phyloP scores from a whole-genome alignment of 768 basidiomycete genomes.

The Postia placenta region DNA sequence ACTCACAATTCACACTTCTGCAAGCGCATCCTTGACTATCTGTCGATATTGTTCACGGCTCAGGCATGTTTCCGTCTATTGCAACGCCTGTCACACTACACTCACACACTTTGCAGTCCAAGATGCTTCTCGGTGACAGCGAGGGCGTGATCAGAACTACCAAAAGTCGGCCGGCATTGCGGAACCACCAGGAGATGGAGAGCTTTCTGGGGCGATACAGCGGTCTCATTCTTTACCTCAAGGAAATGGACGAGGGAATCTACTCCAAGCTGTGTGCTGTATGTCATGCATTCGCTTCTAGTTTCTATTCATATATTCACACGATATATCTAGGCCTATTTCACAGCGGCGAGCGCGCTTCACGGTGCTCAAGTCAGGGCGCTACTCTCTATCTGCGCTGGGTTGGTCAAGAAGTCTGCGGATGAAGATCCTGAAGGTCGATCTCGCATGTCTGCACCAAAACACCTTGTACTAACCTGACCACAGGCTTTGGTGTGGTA shows the following conservation, averaged over 20 bases:
- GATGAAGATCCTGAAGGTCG: conserved; percentile 74
- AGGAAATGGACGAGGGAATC: conserved; percentile 89
- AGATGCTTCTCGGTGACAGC: conserved; percentile 58
- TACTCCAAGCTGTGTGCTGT: conserved; percentile 92
- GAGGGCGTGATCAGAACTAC: conserved; percentile 46
- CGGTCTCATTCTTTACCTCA: conserved; percentile 86
- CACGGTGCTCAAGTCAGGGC: conserved; percentile 79
- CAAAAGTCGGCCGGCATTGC: conserved; percentile 41
- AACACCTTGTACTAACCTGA: not conserved
- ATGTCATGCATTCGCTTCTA: conserved; percentile 22
- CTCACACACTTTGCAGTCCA: conserved; percentile 39
- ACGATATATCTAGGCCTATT: conserved; percentile 63
- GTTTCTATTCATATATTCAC: not conserved
- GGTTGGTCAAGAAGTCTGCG: conserved; percentile 59
- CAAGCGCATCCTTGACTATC: conserved; percentile 84
- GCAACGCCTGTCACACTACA: not conserved
- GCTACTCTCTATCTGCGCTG: conserved; percentile 52
- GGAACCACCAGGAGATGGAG: conserved; percentile 71
- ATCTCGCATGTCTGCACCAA: conserved; percentile 9
- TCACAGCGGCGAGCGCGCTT: conserved; percentile 77
- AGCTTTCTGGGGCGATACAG: conserved; percentile 82
- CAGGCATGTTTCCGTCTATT: conserved; percentile 47
- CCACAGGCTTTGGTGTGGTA: conserved; percentile 15
- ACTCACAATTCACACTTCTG: conserved; percentile 91
- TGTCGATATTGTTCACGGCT: conserved; percentile 87